These are phyloP conservation scores for Glaciozyma antarctica DNA, from an alignment of 768 basidiomycete genomes.

Conservation along the genomic window DNA sequence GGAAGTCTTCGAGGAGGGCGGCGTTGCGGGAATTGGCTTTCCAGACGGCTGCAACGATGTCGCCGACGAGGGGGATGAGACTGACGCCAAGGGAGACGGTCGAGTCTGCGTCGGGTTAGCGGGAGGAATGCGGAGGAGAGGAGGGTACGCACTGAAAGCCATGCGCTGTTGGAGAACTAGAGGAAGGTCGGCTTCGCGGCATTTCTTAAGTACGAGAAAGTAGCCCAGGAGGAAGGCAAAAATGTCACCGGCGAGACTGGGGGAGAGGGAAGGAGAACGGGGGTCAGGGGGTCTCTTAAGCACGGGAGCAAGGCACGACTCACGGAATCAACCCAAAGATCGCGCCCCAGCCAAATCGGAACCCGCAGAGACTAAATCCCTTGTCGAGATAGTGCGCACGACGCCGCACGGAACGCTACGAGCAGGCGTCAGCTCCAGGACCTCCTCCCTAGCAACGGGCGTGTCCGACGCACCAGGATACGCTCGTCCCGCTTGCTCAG, in stretches of 20 bases:
- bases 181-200: conserved; percentile 47
- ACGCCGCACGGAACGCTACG: conserved; percentile 20
- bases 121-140: too few species aligned
- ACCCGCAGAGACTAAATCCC: conserved; percentile 62
- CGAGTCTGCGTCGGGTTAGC: conserved; percentile 45
- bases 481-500: conserved; percentile 64
- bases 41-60: conserved; percentile 56
- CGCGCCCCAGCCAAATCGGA: conserved; percentile 55
- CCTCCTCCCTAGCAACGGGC: too few species aligned
- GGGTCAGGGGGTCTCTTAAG: not conserved
- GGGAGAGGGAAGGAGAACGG: not conserved
- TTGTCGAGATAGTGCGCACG: conserved; percentile 62
- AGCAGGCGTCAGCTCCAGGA: not conserved
- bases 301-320: not conserved
- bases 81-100: conserved; percentile 55
- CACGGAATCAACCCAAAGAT: not conserved
- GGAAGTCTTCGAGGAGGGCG: conserved; percentile 65
- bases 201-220: conserved; percentile 63
- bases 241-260: conserved; percentile 14
- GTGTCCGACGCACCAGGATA: conserved; percentile 46
- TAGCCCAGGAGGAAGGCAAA: conserved; percentile 61
- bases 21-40: conserved; percentile 81
- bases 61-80: conserved; percentile 62
- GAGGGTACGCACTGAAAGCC: conserved; percentile 46
- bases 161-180: conserved; percentile 55